Percentiles rank a stretch among this genome's conserved stretches.
These are phyloP conservation scores for Wickerhamiella pararugosa DNA, from an alignment of 1,139 yeast species.

Conservation along the genomic window DNA sequence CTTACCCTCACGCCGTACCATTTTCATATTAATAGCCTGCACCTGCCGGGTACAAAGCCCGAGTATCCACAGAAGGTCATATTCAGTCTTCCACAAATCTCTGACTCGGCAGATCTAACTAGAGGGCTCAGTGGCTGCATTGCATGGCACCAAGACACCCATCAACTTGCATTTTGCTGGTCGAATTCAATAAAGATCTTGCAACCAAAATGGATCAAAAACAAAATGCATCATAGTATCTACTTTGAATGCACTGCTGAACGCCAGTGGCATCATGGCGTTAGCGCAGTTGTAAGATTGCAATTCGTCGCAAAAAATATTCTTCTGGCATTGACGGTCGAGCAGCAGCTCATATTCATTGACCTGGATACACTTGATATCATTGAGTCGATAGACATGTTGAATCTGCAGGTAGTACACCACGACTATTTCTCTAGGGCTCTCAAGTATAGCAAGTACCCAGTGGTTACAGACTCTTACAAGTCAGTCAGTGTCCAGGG, in stretches of 20 bases:
- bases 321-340: constrained; percentile 35
- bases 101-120: constrained; percentile 20
- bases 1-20: constrained; percentile 37
- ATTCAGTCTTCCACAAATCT: constrained; percentile 37
- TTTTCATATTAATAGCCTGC: constrained; percentile 40
- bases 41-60: background rate
- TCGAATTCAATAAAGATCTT: constrained; percentile 40
- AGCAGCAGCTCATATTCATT: constrained; percentile 33
- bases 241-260: constrained; percentile 31
- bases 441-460: constrained; percentile 13
- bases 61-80: constrained; percentile 40
- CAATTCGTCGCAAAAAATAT: constrained; percentile 45
- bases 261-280: constrained; percentile 34
- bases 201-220: constrained; percentile 35
- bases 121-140: constrained; percentile 34
- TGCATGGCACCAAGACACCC: constrained; percentile 36
- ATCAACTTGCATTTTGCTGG: constrained; percentile 57
- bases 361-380: constrained; percentile 28
- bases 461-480: constrained; percentile 24
- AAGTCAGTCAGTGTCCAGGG: constrained; percentile 29
- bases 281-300: constrained; percentile 33
- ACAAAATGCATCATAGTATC: constrained; percentile 24
- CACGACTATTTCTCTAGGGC: constrained; percentile 25
- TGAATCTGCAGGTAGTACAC: constrained; percentile 32
- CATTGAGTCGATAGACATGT: constrained; percentile 30